Evolutionary conservation across 1,284 basidiomycete species (phyloP).

Genomic region (Pseudozyma sp.): DNA sequence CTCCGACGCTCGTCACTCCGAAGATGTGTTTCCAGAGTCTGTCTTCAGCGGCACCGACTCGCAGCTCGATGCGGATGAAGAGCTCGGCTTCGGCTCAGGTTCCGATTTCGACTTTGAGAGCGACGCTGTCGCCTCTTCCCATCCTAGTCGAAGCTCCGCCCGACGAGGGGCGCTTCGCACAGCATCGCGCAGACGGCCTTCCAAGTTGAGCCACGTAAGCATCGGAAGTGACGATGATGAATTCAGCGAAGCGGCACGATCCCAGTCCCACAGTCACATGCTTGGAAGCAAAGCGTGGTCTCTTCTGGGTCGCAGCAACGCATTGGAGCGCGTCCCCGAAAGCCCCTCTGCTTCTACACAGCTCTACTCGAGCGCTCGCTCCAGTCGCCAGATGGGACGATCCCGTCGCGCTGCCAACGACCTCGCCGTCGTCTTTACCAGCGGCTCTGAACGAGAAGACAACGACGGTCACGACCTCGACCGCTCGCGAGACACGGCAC

Average conservation of each 20-base stretch:
- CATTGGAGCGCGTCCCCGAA: constrained; percentile 22
- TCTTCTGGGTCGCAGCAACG: constrained; percentile 25
- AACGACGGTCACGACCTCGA: background rate
- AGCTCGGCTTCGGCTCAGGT: constrained; percentile 48
- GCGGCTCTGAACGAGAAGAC: constrained; percentile 34
- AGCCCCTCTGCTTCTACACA: constrained; percentile 34
- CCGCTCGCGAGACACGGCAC: constrained; percentile 2
- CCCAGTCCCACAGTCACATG: constrained; percentile 19
- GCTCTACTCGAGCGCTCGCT: constrained; percentile 38
- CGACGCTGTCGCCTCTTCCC: constrained; percentile 42
- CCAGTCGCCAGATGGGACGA: constrained; percentile 22
- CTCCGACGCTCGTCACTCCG: constrained; percentile 27
- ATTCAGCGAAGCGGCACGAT: background rate
- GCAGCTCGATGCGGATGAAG: constrained; percentile 46
- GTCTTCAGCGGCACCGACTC: constrained; percentile 41
- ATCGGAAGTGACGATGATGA: constrained; percentile 32
- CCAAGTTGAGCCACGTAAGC: constrained; percentile 30
- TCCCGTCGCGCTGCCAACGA: constrained; percentile 11
- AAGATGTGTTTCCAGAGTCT: constrained; percentile 31
- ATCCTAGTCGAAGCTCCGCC: constrained; percentile 32
- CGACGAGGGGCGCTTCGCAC: constrained; percentile 11
- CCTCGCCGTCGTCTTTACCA: constrained; percentile 34
- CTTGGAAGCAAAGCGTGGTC: constrained; percentile 47
- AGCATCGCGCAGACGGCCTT: constrained; percentile 21
- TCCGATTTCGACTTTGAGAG: constrained; percentile 51